Base-by-base conservation (phyloP, 179 eudicot genomes). In the Amaranthus tricolor region DNA sequence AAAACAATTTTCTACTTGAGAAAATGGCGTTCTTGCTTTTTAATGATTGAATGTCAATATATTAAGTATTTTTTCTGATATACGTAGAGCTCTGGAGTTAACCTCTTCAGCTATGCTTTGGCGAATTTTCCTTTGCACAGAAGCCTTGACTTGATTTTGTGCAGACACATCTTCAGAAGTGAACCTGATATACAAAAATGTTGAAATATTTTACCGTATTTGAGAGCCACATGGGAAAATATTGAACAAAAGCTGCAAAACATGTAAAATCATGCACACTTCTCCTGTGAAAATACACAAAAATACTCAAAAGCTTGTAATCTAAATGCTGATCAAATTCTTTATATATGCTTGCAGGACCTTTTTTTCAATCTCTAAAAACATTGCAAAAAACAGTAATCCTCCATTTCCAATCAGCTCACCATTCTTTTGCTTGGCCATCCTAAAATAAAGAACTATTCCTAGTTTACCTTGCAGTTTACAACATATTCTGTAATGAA, bases 111-210 rank as follows among this genome's bases (percentile, higher is more conserved):
- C 94, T 81, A 94, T 90, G 82, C 97, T 92, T 65, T 92, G 96
- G 43, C 96, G 90, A 43, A 94, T 94, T 85, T 70, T 94, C 62
- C 97, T 84, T 66, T 94, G 98, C 74, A 94, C 97, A 60, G 98
- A 94, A 71, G 98, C 96, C 85, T 94, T 94, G 49, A 94, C 98
- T 87, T 94, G 98, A 88, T 94, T 94, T 81, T 94, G 98, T 51
- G 89, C 97, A 78, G 98, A 93, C 54, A 94, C 97, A 64, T 94
- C 98, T 81, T 95, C 99, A 72, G 87, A 74, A 64, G 97, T 83
- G 78, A 95, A 95, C 84, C 97, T 93, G 81, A 64, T 67, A 81
- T 40, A 63, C 71, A 54, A 16, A 71, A 20, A 66, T 55, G 55
- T 20, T 45, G 61, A 48, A 66, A 57, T 24, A 47, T 9, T 16